Evolutionary conservation across 129 eudicot species (phyloP), one percentile per base, ranked within the genome.

Genomic region (Glebionis coronaria): DNA sequence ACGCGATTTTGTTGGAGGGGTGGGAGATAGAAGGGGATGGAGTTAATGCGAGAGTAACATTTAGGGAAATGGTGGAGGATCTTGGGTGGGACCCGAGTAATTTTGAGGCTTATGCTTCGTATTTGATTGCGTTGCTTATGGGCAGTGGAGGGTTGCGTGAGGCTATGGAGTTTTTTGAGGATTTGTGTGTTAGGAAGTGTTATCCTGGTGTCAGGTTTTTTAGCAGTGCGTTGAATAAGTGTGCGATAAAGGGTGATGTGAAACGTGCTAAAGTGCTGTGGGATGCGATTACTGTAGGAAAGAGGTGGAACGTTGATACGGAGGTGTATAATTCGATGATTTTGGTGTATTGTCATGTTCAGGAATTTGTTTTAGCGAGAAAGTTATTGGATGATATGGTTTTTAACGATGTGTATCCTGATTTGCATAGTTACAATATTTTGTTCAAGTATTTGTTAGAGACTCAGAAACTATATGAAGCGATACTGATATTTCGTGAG

Each of bases 1-100:
- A 79, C 56, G 93, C 93, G 1, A 87, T 91, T 67, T 76, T 91
- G 78, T 79, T 91, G 19, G 93, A 91, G 53, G 97, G 97, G 1
- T 91, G 88, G 86, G 97, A 91, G 76, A 85, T 64, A 4, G 97
- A 87, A 44, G 74, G 81, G 65, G 78, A 85, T 75, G 86, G 65
- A 31, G 71, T 40, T 66, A 73, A 75, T 65, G 88, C 94, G 12
- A 79, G 65, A 73, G 20, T 28, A 35, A 87, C 95, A 12, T 91
- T 91, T 56, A 70, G 71, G 5, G 93, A 91, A 19, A 87, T 91
- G 96, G 88, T 87, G 54, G 44, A 0, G 11, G 94, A 83, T 44
- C 63, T 87, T 14, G 97, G 97, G 67, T 91, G 93, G 95, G 93
- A 91, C 16, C 85, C 81, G 9, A 61, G 50, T 35, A 91, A 91